These are phyloP conservation scores for Suhomyces coccinellae DNA, from an alignment of 1,139 yeast genomes.

Conservation along the genomic window DNA sequence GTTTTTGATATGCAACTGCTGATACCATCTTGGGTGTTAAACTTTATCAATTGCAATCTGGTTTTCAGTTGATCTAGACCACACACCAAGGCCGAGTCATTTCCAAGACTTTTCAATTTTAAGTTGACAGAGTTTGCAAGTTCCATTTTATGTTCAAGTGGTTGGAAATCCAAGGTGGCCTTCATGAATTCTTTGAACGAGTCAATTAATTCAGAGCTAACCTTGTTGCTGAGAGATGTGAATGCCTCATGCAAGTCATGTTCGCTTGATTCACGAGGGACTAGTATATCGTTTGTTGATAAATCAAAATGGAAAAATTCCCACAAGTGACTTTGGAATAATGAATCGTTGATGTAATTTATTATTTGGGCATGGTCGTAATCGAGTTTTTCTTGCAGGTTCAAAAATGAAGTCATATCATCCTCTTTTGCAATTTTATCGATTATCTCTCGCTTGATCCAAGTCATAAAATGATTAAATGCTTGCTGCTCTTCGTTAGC, in stretches of 20 bases:
- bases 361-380: slow-evolving; percentile 31
- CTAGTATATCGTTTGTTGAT: slow-evolving; percentile 19
- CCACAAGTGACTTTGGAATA: slow-evolving; percentile 28
- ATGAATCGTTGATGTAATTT: slow-evolving; percentile 29
- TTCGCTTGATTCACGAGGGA: slow-evolving; percentile 1
- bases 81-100: slow-evolving; percentile 5
- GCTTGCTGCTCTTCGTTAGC: slow-evolving; percentile 53
- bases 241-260: slow-evolving; percentile 13
- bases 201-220: slow-evolving; percentile 14
- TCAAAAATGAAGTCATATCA: slow-evolving; percentile 30
- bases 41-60: slow-evolving; percentile 1
- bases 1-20: background rate
- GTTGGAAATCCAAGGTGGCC: slow-evolving; percentile 10
- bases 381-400: slow-evolving; percentile 17
- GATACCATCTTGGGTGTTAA: background rate
- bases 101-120: slow-evolving; percentile 4
- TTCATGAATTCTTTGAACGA: slow-evolving; percentile 19
- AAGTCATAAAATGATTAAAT: slow-evolving; percentile 52
- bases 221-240: slow-evolving; percentile 10
- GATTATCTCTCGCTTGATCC: slow-evolving; percentile 41
- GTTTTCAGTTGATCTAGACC: slow-evolving; percentile 7
- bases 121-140: slow-evolving; percentile 1
- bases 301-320: slow-evolving; percentile 26
- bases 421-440: slow-evolving; percentile 41
- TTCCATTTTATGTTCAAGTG: background rate